Evolutionary conservation across 1,284 basidiomycete genomes (phyloP).

Genomic region (Sutorius eximius): DNA sequence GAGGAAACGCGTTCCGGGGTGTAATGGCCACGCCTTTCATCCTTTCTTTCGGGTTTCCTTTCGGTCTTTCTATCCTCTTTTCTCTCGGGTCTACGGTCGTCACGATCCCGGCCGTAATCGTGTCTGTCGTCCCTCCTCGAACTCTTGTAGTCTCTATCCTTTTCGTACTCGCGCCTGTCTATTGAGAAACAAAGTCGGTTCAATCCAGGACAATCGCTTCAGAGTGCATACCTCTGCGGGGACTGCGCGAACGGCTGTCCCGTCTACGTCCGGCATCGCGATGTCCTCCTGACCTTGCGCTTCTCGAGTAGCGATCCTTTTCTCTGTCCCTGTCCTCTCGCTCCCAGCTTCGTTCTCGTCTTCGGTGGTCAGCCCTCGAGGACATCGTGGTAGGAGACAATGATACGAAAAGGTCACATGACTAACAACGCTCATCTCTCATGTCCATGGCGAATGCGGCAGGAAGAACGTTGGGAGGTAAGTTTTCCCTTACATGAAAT

Average conservation of each 20-base stretch:
- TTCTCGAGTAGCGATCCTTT: conserved; percentile 35
- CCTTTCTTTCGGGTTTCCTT: conserved; percentile 20
- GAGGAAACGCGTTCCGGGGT: conserved; percentile 24
- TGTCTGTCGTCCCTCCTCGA: conserved; percentile 39
- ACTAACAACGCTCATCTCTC: background rate
- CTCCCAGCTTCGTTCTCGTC: conserved; percentile 70
- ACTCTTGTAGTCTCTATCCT: conserved; percentile 40
- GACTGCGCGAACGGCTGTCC: conserved; percentile 69
- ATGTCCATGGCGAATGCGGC: conserved; percentile 15
- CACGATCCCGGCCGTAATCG: conserved; percentile 41
- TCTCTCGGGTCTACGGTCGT: conserved; percentile 38
- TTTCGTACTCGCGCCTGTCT: conserved; percentile 37
- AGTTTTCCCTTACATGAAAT: conserved; percentile 7
- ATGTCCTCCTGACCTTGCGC: conserved; percentile 38
- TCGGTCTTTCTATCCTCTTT: conserved; percentile 35
- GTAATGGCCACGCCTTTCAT: conserved; percentile 25
- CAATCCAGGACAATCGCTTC: background rate
- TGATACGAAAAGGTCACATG: conserved; percentile 27
- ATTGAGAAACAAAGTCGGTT: conserved; percentile 1
- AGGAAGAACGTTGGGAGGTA: conserved; percentile 18
- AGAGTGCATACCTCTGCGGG: conserved; percentile 42
- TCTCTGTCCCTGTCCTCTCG: conserved; percentile 50
- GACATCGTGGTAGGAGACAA: conserved; percentile 41
- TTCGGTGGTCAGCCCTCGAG: conserved; percentile 52
- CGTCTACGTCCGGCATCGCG: conserved; percentile 52